A percentile compares a stretch with the other conserved stretches of the same genome.
Evolutionary conservation across 208 protist species (phyloP).

Genomic region (Vickermania ingenoplastis): DNA sequence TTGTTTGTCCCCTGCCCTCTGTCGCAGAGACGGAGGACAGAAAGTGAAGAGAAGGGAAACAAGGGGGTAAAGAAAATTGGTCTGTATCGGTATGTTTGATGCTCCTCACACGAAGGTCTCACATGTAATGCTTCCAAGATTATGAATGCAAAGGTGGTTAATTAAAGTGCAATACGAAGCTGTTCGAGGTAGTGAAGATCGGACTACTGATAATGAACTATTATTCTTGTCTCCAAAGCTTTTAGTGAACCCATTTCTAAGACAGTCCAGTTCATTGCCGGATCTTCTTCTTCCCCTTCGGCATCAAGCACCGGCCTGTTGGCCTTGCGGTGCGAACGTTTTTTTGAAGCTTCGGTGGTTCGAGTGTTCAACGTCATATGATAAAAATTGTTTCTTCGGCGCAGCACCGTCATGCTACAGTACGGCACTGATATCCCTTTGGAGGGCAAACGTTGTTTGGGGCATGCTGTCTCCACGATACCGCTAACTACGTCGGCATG

Average conservation of each 20-base stretch:
- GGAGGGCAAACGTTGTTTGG: constrained; percentile 31
- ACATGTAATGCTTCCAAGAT: too few relatives aligned
- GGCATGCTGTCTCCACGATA: constrained; percentile 59
- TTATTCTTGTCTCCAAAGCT: constrained; percentile 2
- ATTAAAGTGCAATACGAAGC: too few relatives aligned
- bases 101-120: too few relatives aligned
- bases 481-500: constrained; percentile 62
- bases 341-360: constrained; percentile 6
- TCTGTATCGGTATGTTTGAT: too few relatives aligned
- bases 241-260: background rate
- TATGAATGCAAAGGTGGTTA: too few relatives aligned
- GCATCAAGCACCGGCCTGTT: background rate
- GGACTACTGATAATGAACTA: background rate
- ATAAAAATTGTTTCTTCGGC: constrained; percentile 73
- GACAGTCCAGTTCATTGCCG: background rate
- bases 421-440: constrained; percentile 57
- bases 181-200: too few relatives aligned
- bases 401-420: constrained; percentile 62
- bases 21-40: background rate
- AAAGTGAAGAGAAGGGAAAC: constrained; percentile 5
- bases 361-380: constrained; percentile 1
- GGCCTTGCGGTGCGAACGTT: constrained; percentile 35
- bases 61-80: too few relatives aligned
- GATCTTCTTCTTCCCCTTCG: too few relatives aligned
- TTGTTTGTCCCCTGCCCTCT: constrained; percentile 3